Percentiles rank a stretch among this genome's conserved stretches.
Conservation (phyloP, 352 stramenopile species). For the Phytopythium litorale region DNA sequence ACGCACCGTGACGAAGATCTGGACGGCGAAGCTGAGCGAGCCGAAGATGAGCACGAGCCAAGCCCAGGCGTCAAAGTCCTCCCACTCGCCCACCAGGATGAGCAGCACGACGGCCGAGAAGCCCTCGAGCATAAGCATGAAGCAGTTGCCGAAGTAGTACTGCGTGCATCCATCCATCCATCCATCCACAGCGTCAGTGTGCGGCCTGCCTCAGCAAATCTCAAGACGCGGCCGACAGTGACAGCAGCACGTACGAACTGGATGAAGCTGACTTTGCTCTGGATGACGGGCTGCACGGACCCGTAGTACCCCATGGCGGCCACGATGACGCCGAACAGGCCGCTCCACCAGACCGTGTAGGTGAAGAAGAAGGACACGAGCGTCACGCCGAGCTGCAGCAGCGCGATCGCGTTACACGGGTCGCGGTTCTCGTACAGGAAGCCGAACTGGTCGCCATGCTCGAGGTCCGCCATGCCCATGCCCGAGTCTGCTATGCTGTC, state of each 20-base stretch:
- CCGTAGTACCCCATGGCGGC: slow-evolving; percentile 81
- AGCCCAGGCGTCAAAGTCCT: slow-evolving; percentile 67
- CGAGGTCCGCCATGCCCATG: slow-evolving; percentile 58
- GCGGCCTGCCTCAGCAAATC: neutral
- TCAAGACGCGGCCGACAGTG: neutral
- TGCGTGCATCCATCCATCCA: slow-evolving; percentile 10
- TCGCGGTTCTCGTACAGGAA: slow-evolving; percentile 86
- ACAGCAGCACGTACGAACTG: slow-evolving; percentile 59
- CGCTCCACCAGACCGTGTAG: slow-evolving; percentile 78
- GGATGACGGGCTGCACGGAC: slow-evolving; percentile 75
- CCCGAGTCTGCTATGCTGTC: too few species aligned
- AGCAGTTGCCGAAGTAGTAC: slow-evolving; percentile 88
- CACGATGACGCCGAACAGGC: slow-evolving; percentile 75
- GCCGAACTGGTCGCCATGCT: slow-evolving; percentile 64
- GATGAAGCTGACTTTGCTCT: slow-evolving; percentile 88
- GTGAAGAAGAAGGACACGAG: slow-evolving; percentile 75
- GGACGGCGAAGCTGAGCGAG: slow-evolving; percentile 57
- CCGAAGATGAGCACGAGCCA: slow-evolving; percentile 71
- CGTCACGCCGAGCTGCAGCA: slow-evolving; percentile 68
- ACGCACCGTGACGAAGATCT: slow-evolving; percentile 66
- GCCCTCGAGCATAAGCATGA: slow-evolving; percentile 74
- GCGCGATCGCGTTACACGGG: slow-evolving; percentile 76
- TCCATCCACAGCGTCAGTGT: neutral
- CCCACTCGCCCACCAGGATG: slow-evolving; percentile 74
- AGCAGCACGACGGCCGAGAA: slow-evolving; percentile 73